Evolutionary conservation across 1,284 basidiomycete species (phyloP), one percentile per base, ranked within the genome.

Genomic region (Ustilago loliicola): DNA sequence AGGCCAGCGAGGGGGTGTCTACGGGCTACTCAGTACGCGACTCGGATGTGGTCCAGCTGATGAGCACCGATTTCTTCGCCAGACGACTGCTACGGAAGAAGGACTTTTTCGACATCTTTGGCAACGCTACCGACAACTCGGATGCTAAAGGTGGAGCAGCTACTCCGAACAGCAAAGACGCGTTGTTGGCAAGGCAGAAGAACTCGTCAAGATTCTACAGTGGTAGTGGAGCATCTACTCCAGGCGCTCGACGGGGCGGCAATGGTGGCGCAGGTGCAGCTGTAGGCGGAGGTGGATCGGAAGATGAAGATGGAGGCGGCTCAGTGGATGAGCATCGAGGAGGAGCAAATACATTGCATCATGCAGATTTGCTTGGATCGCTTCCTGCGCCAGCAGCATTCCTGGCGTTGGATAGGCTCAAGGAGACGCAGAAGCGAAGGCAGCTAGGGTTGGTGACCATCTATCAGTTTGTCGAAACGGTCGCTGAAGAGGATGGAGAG

Each of bases 41-140:
- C 30, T 77, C 74, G 19, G 82, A 83, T 47, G 75, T 83, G 19
- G 72, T 83, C 11, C 81, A 81, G 65, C 64, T 83, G 54, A 77
- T 80, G 78, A 80, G 80, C 58, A 69, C 64, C 36, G 80, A 81
- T 57, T 77, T 81, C 40, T 78, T 78, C 52, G 75, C 75, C 2
- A 50, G 75, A 4, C 53, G 75, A 11, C 23, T 78, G 58, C 38
- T 78, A 42, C 57, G 59, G 11, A 72, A 69, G 36, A 68, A 72
- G 53, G 74, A 77, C 56, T 77, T 77, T 34, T 72, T 77, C 59
- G 68, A 77, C 45, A 56, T 61, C 42, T 66, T 77, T 53, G 66
- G 65, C 34, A 52, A 45, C 27, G 59, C 42, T 19, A 59, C 48
- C 13, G 66, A 66, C n/a, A 48, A 25, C 21, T 38, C 38, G 3